Conservation (phyloP, 1,284 basidiomycete genomes). For the Ceratobasidium sp. region DNA sequence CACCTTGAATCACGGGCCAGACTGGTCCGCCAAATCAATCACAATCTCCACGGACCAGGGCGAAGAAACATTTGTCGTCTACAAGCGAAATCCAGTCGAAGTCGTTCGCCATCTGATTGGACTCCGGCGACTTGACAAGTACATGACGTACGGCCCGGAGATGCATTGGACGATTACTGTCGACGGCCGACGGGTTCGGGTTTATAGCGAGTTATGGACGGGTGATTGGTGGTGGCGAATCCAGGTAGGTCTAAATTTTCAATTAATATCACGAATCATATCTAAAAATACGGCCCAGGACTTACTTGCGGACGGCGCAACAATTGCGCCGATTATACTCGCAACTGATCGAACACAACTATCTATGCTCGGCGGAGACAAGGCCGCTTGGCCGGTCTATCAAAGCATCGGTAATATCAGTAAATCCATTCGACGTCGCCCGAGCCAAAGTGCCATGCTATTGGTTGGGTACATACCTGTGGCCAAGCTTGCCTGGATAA, state of each 20-base stretch:
- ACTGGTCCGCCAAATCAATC: slow-evolving; percentile 52
- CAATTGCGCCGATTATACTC: slow-evolving; percentile 2
- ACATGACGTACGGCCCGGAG: slow-evolving; percentile 34
- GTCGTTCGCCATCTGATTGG: slow-evolving; percentile 53
- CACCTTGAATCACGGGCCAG: slow-evolving; percentile 50
- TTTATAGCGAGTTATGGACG: slow-evolving; percentile 36
- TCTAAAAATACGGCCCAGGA: background rate
- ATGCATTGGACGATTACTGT: background rate
- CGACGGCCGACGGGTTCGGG: background rate
- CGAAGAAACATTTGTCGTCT: slow-evolving; percentile 54
- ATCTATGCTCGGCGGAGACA: slow-evolving; percentile 9
- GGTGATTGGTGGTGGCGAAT: slow-evolving; percentile 42
- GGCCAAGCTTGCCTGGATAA: background rate
- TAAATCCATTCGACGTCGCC: slow-evolving; percentile 26
- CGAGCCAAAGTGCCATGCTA: slow-evolving; percentile 17
- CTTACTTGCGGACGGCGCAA: background rate
- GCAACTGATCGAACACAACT: slow-evolving; percentile 22
- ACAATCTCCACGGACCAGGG: slow-evolving; percentile 50
- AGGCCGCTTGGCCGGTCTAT: slow-evolving; percentile 46
- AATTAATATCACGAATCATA: background rate
- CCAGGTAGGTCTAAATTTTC: background rate
- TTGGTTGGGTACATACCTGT: slow-evolving; percentile 46
- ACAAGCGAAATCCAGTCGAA: slow-evolving; percentile 55
- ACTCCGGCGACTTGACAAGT: slow-evolving; percentile 19
- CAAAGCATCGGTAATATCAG: slow-evolving; percentile 45